A percentile compares a stretch with the other conserved stretches of the same genome.
Evolutionary conservation across 2,329 filamentous ascomycete genomes (phyloP).

Genomic region (Penicillium sp.): DNA sequence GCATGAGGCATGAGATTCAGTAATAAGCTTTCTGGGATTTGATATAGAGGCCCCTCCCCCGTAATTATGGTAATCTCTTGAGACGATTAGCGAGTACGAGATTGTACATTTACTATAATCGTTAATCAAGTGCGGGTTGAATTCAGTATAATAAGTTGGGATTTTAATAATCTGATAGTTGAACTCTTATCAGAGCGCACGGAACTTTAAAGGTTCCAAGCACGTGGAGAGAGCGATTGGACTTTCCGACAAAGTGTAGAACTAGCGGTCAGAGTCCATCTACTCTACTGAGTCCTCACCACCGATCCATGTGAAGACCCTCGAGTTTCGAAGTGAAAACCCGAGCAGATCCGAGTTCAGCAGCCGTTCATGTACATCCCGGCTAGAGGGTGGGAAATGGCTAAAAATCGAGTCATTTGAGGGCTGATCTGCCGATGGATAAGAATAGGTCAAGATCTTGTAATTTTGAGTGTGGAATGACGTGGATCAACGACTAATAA

Average conservation of each 20-base stretch:
- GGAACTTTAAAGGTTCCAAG: not conserved
- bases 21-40: no score
- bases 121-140: not conserved
- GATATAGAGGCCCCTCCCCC: no score
- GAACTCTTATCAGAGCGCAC: not conserved
- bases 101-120: no score
- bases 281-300: not conserved
- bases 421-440: not conserved
- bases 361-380: not conserved
- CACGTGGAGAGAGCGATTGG: not conserved
- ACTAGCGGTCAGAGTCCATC: slow-evolving; percentile 2
- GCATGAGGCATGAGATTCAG: not conserved
- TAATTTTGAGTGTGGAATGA: not conserved
- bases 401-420: not conserved
- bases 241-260: not conserved
- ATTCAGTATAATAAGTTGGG: not conserved
- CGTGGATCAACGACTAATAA: not conserved
- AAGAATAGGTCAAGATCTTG: not conserved
- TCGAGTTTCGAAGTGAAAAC: not conserved
- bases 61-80: no score
- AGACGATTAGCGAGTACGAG: no score
- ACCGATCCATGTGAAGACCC: not conserved
- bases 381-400: not conserved
- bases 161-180: not conserved
- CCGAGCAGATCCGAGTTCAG: not conserved